Percentiles rank a stretch among this genome's conserved stretches.
These are phyloP conservation scores for Candida gigantensis DNA, from an alignment of 1,139 yeast genomes.

Conservation along the genomic window DNA sequence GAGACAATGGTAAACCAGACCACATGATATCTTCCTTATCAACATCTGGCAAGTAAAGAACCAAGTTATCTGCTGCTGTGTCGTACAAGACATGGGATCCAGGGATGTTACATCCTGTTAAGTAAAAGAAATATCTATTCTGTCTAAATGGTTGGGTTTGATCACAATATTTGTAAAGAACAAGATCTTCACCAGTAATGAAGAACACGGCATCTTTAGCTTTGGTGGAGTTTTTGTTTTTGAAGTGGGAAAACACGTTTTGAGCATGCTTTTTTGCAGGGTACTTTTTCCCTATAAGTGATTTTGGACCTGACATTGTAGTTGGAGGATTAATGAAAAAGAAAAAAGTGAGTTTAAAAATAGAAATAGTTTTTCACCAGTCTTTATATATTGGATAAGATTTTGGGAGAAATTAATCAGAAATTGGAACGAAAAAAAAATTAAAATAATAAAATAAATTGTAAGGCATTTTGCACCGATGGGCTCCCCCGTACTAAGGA, in stretches of 20 bases:
- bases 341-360: neutral
- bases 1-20: constrained; percentile 82
- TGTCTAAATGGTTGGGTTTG: constrained; percentile 80
- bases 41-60: constrained; percentile 76
- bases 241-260: constrained; percentile 49
- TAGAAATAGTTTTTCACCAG: too few relatives aligned
- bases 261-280: constrained; percentile 76
- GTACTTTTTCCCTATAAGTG: constrained; percentile 47
- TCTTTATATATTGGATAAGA: too few relatives aligned
- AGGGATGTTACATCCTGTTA: constrained; percentile 83
- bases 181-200: constrained; percentile 66
- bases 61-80: constrained; percentile 53
- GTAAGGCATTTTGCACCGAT: too few relatives aligned
- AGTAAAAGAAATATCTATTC: constrained; percentile 83
- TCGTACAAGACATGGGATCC: constrained; percentile 71
- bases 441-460: too few relatives aligned
- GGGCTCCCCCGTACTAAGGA: too few relatives aligned
- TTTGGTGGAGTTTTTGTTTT: constrained; percentile 18
- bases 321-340: neutral
- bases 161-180: constrained; percentile 76
- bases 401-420: too few relatives aligned
- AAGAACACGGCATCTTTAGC: constrained; percentile 41
- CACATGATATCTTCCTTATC: constrained; percentile 93
- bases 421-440: too few relatives aligned
- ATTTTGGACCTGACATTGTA: constrained; percentile 17